phyloP scores from a whole-genome alignment of 345 rosid genomes.

The Salix exigua region DNA sequence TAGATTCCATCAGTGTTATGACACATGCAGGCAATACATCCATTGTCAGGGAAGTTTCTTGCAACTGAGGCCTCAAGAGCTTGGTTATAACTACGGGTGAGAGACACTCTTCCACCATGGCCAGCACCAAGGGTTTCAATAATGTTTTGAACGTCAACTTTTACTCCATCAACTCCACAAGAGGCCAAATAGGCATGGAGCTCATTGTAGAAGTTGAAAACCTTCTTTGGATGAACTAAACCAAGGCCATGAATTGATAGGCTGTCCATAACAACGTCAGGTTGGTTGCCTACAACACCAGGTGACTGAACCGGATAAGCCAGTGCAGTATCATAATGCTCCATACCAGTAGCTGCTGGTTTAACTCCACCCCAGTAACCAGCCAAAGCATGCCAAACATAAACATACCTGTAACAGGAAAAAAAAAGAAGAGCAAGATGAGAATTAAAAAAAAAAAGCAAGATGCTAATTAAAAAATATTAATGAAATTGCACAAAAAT shows the following conservation, averaged over 20 bases:
- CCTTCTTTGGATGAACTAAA: constrained; percentile 87
- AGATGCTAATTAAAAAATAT: not conserved
- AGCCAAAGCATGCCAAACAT: constrained; percentile 97
- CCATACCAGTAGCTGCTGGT: constrained; percentile 92
- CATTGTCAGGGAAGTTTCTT: constrained; percentile 79
- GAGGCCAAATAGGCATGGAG: constrained; percentile 90
- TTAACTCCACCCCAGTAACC: constrained; percentile 99
- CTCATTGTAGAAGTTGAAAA: constrained; percentile 92
- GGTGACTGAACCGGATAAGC: constrained; percentile 90
- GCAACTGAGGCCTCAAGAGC: constrained; percentile 91
- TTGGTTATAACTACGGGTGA: constrained; percentile 77
- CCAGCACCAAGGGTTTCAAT: constrained; percentile 96
- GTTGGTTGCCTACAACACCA: constrained; percentile 88
- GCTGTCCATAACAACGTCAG: constrained; percentile 91
- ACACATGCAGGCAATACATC: constrained; percentile 95
- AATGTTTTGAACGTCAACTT: constrained; percentile 94
- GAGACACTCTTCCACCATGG: constrained; percentile 90
- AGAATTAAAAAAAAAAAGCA: not conserved
- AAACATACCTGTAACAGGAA: constrained; percentile 47
- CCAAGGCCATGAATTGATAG: constrained; percentile 86
- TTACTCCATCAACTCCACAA: constrained; percentile 94
- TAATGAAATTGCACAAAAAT: not conserved
- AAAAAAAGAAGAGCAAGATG: not conserved
- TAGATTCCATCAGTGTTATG: constrained; percentile 92
- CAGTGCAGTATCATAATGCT: constrained; percentile 80